Conservation (phyloP, 495 filamentous ascomycete genomes). For the Venustampulla echinocandica region DNA sequence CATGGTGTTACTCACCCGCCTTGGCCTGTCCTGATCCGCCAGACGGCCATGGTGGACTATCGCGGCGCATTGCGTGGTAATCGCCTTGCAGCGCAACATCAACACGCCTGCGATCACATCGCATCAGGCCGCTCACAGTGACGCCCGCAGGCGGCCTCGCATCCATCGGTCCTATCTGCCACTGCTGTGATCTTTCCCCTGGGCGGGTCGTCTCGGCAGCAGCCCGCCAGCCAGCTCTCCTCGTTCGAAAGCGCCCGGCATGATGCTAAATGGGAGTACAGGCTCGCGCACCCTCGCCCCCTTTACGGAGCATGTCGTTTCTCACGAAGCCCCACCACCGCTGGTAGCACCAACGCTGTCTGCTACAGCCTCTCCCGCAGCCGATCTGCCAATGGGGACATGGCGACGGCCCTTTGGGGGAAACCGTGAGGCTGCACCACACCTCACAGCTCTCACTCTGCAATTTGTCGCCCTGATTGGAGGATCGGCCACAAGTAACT, state of each 20-base stretch:
- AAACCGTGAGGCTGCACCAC: constrained; percentile 7
- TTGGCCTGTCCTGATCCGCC: not conserved
- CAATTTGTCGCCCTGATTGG: constrained; percentile 15
- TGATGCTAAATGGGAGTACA: not conserved
- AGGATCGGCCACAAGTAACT: not conserved
- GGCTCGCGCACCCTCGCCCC: not conserved
- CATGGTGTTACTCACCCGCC: too few species aligned
- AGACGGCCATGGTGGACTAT: not conserved
- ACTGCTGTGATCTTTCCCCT: not conserved
- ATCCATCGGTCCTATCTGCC: not conserved
- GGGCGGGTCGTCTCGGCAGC: not conserved
- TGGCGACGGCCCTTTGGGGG: not conserved
- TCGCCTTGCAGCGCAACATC: not conserved
- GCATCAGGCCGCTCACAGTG: too few species aligned
- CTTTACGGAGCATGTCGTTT: not conserved
- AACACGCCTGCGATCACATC: too few species aligned
- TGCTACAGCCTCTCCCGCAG: constrained; percentile 7
- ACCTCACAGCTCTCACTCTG: constrained; percentile 9
- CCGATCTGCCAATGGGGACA: constrained; percentile 3
- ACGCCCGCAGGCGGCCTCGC: too few species aligned
- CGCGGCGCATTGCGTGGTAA: too few species aligned
- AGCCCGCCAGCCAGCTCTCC: not conserved
- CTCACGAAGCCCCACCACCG: not conserved
- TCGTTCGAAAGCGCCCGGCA: not conserved
- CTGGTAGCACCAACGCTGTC: not conserved